phyloP scores from a whole-genome alignment of 768 basidiomycete species.

The Sporobolomyces roseus region DNA sequence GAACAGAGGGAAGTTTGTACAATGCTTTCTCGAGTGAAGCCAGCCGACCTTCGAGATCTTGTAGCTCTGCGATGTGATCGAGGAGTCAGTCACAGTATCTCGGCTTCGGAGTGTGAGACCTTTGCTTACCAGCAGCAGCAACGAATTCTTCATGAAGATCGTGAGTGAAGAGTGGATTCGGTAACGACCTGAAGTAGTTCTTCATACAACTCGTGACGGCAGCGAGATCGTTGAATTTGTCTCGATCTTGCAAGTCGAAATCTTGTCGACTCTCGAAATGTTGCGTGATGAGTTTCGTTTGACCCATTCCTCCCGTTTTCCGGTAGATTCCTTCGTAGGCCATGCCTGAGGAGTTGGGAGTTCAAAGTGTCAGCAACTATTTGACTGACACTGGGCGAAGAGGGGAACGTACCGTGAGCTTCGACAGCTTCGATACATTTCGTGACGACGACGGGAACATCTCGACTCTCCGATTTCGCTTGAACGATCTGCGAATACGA shows the following conservation, averaged over 20 bases:
- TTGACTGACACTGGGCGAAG: not conserved
- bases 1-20: constrained; percentile 72
- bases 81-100: too few relatives aligned
- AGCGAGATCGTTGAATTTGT: constrained; percentile 94
- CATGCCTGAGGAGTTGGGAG: constrained; percentile 57
- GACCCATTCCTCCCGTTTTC: constrained; percentile 88
- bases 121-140: constrained; percentile 59
- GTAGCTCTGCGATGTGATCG: constrained; percentile 20
- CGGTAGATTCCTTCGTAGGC: constrained; percentile 98
- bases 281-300: constrained; percentile 87
- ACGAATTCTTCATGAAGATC: constrained; percentile 89
- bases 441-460: constrained; percentile 80
- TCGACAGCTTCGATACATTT: constrained; percentile 97
- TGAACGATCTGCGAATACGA: constrained; percentile 57
- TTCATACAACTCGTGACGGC: constrained; percentile 92
- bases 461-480: constrained; percentile 52
- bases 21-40: constrained; percentile 63
- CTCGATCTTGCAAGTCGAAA: constrained; percentile 80
- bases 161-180: constrained; percentile 82
- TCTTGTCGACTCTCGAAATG: constrained; percentile 82
- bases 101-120: too few relatives aligned
- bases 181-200: constrained; percentile 89
- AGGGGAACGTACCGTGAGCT: constrained; percentile 60
- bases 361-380: constrained; percentile 7
- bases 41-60: constrained; percentile 39